A percentile compares a stretch with the other conserved stretches of the same genome.
Conservation (phyloP, 495 filamentous ascomycete species). For the Aspergillus taichungensis region DNA sequence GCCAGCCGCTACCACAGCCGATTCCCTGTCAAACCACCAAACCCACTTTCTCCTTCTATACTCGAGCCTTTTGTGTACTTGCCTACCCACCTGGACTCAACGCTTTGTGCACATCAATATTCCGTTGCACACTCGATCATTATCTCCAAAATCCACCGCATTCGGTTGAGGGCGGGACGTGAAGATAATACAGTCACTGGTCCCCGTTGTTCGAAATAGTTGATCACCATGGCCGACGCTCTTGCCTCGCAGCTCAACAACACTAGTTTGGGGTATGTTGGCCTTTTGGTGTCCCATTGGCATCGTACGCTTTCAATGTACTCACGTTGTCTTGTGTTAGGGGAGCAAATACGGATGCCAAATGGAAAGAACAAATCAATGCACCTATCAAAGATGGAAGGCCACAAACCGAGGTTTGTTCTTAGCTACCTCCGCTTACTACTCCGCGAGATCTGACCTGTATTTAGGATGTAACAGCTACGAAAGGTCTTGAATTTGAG, state of each 20-base stretch:
- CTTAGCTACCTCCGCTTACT: not conserved
- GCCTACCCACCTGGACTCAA: too few species aligned
- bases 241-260: conserved; percentile 63
- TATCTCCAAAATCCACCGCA: not conserved
- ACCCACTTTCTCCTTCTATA: not conserved
- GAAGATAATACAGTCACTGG: not conserved
- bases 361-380: conserved; percentile 75
- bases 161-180: not conserved
- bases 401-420: conserved; percentile 83
- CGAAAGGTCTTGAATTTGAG: conserved; percentile 95
- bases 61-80: not conserved
- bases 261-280: conserved; percentile 58
- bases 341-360: conserved; percentile 47
- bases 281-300: not conserved
- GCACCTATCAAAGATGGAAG: conserved; percentile 74
- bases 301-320: conserved; percentile 2
- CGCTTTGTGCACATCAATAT: too few species aligned
- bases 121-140: too few species aligned
- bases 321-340: conserved; percentile 23
- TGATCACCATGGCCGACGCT: conserved; percentile 44
- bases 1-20: too few species aligned
- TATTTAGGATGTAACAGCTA: conserved; percentile 85
- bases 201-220: not conserved
- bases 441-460: conserved; percentile 9
- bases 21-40: too few species aligned